Percentiles rank a stretch among this genome's conserved stretches.
Conservation (phyloP, 2,329 filamentous ascomycete species). For the Hymenoscyphus scutula region DNA sequence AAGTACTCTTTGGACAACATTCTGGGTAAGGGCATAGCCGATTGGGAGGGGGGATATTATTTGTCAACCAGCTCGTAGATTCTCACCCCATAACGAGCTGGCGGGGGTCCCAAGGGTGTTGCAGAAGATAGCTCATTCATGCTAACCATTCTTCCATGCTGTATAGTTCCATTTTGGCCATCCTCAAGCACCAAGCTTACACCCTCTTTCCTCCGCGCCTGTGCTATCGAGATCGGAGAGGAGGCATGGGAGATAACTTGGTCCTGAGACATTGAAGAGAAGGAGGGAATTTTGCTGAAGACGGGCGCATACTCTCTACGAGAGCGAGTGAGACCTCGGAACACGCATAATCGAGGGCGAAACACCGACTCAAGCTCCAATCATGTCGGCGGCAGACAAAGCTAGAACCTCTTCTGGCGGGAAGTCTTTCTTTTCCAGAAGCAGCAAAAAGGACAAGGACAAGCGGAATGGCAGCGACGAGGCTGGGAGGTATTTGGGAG, state of each 20-base stretch:
- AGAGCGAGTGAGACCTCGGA: slow-evolving; percentile 18
- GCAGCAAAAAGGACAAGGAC: slow-evolving; percentile 78
- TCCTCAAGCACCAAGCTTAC: neutral
- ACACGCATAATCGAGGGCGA: slow-evolving; percentile 17
- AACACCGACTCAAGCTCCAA: slow-evolving; percentile 9
- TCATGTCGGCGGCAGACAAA: slow-evolving; percentile 68
- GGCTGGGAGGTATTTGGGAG: slow-evolving; percentile 48
- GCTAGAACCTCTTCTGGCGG: slow-evolving; percentile 73
- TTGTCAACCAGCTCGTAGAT: slow-evolving; percentile 7
- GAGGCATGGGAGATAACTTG: slow-evolving; percentile 32
- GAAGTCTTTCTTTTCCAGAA: slow-evolving; percentile 85
- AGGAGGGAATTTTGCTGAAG: slow-evolving; percentile 25
- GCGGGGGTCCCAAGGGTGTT: slow-evolving; percentile 17
- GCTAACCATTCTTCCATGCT: slow-evolving; percentile 22
- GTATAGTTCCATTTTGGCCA: neutral
- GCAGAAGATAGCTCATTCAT: slow-evolving; percentile 27
- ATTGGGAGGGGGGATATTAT: neutral
- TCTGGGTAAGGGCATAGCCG: slow-evolving; percentile 17
- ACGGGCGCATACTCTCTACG: slow-evolving; percentile 25
- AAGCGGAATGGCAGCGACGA: slow-evolving; percentile 62
- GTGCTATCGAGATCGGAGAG: slow-evolving; percentile 15
- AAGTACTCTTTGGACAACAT: slow-evolving; percentile 10
- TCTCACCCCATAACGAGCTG: neutral
- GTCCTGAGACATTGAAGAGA: slow-evolving; percentile 31
- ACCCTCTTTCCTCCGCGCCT: neutral